A percentile compares a stretch with the other conserved stretches of the same genome.
These are phyloP conservation scores for Backusella luteola DNA, from an alignment of 192 early-diverging fungal species.

Conservation along the genomic window DNA sequence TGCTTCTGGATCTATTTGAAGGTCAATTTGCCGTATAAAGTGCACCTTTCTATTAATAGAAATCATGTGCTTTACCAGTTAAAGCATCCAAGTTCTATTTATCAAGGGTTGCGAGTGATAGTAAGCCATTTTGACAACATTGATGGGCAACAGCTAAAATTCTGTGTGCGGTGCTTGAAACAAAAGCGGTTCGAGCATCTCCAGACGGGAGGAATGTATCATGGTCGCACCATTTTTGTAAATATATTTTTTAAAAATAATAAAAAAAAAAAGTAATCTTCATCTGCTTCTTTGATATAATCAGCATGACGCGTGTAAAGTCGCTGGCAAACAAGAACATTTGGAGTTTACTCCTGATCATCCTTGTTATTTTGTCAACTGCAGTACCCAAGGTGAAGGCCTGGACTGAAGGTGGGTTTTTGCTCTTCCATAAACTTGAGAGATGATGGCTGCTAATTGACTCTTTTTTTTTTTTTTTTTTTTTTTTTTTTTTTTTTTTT, in stretches of 20 bases:
- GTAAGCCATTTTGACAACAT: too few relatives aligned
- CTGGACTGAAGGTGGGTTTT: conserved; percentile 31
- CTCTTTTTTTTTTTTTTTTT: too few relatives aligned
- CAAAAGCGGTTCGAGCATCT: neutral
- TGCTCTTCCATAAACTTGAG: neutral
- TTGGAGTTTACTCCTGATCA: conserved; percentile 12
- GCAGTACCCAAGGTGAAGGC: conserved; percentile 31
- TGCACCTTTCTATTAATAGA: too few relatives aligned
- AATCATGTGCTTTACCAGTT: too few relatives aligned
- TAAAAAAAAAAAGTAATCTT: neutral
- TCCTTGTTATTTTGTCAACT: conserved; percentile 17
- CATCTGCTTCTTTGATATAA: neutral
- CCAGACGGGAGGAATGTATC: neutral
- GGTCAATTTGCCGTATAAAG: too few relatives aligned
- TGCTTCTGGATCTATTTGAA: too few relatives aligned
- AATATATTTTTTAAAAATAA: conserved; percentile 7
- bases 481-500: neutral
- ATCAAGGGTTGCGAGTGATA: too few relatives aligned
- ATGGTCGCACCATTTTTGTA: neutral
- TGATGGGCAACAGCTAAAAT: too few relatives aligned
- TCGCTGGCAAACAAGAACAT: conserved; percentile 1
- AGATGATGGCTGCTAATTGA: neutral
- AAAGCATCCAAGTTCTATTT: too few relatives aligned
- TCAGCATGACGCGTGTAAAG: conserved; percentile 3
- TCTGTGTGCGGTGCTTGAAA: neutral